Evolutionary conservation across 345 rosid species (phyloP).

Genomic region (Streptanthus diversifolius): DNA sequence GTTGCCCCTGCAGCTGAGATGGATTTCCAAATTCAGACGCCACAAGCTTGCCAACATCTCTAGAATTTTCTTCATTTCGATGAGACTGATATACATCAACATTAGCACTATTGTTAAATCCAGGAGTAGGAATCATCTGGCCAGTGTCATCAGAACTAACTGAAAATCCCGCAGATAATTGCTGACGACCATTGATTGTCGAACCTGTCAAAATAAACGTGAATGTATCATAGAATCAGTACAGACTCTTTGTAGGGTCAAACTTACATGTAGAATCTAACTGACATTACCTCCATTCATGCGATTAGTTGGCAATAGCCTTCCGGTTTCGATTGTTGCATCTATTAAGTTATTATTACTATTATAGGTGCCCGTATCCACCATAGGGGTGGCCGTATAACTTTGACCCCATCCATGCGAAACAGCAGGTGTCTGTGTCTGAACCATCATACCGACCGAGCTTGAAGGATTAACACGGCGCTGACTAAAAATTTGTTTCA

Average conservation of each 20-base stretch:
- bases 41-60: conserved; percentile 55
- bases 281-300: conserved; percentile 49
- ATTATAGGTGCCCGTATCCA: conserved; percentile 42
- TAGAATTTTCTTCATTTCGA: conserved; percentile 53
- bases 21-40: conserved; percentile 54
- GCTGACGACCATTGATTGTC: conserved; percentile 63
- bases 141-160: conserved; percentile 59
- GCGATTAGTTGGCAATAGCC: conserved; percentile 51
- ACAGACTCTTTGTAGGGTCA: conserved; percentile 14
- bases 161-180: conserved; percentile 52
- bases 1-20: conserved; percentile 58
- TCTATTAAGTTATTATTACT: conserved; percentile 50
- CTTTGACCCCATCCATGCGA: conserved; percentile 52
- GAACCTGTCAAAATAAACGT: conserved; percentile 45
- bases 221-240: neutral
- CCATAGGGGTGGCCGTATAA: conserved; percentile 50
- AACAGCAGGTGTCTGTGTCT: conserved; percentile 86
- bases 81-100: conserved; percentile 47
- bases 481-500: conserved; percentile 39
- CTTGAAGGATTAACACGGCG: conserved; percentile 56
- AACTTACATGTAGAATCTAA: conserved; percentile 19
- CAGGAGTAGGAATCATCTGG: conserved; percentile 97
- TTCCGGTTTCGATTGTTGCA: conserved; percentile 46
- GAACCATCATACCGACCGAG: conserved; percentile 64
- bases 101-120: conserved; percentile 44